phyloP scores from a whole-genome alignment of 176 grass and related monocot species.

The Rhynchospora pubera region DNA sequence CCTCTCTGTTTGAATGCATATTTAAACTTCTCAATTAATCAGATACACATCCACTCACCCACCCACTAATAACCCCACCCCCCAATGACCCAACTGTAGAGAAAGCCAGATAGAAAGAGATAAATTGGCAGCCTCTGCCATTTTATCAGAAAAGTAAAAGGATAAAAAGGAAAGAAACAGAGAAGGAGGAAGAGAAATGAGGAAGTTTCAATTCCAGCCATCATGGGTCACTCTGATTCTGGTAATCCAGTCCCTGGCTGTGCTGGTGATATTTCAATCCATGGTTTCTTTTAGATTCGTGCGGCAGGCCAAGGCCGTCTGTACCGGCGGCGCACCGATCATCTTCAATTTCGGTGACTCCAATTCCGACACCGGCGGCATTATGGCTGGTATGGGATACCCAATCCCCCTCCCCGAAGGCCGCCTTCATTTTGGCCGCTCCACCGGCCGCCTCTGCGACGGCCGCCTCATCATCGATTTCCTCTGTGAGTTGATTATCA shows the following conservation, averaged over 20 bases:
- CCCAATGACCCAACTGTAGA: neutral
- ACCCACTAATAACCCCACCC: neutral
- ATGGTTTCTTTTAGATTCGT: constrained; percentile 21
- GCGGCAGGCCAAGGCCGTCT: neutral
- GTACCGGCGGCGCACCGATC: constrained; percentile 24
- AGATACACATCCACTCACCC: neutral
- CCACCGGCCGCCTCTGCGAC: constrained; percentile 74
- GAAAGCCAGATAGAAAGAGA: neutral
- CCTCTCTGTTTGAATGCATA: neutral
- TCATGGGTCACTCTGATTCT: constrained; percentile 2
- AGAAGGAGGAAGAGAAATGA: constrained; percentile 2
- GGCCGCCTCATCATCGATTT: constrained; percentile 86
- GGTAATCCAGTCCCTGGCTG: neutral
- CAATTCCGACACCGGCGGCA: constrained; percentile 73
- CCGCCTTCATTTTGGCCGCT: constrained; percentile 55
- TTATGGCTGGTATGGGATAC: constrained; percentile 45
- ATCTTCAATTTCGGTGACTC: constrained; percentile 93
- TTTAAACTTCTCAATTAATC: neutral
- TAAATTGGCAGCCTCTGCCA: neutral
- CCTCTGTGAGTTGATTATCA: constrained; percentile 44
- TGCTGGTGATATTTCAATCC: constrained; percentile 9
- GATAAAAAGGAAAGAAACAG: neutral
- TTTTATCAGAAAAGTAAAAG: neutral
- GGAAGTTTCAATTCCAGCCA: constrained; percentile 18
- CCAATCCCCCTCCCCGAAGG: constrained; percentile 41